Percentiles rank a stretch among this genome's conserved stretches.
phyloP scores from a whole-genome alignment of 192 early-diverging fungal species.

The Gamsiella multidivaricata region DNA sequence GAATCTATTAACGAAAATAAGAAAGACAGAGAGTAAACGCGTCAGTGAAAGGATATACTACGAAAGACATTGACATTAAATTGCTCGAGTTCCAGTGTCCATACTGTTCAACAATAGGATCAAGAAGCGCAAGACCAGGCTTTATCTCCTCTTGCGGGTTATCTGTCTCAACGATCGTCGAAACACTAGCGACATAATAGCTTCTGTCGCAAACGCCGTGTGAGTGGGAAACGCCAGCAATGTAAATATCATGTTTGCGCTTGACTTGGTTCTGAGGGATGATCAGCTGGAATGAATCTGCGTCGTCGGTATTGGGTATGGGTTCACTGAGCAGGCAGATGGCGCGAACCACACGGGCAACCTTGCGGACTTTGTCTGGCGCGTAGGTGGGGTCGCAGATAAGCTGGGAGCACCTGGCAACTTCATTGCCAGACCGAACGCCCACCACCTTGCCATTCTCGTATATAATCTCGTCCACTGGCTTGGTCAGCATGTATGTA shows the following conservation, averaged over 20 bases:
- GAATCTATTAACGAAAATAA: slow-evolving; percentile 61
- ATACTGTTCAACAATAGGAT: slow-evolving; percentile 88
- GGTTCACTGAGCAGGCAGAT: slow-evolving; percentile 95
- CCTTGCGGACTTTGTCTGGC: slow-evolving; percentile 79
- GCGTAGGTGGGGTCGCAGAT: slow-evolving; percentile 99
- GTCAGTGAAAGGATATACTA: too few species aligned
- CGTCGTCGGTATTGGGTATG: slow-evolving; percentile 87
- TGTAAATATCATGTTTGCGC: slow-evolving; percentile 95
- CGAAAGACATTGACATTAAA: too few species aligned
- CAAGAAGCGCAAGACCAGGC: slow-evolving; percentile 89
- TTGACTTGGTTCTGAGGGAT: slow-evolving; percentile 97
- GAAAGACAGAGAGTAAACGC: not conserved
- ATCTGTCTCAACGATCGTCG: slow-evolving; percentile 94
- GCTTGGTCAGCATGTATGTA: slow-evolving; percentile 98
- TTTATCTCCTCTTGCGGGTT: slow-evolving; percentile 93
- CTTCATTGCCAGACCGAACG: slow-evolving; percentile 89
- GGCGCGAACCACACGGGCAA: slow-evolving; percentile 91
- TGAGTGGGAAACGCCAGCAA: slow-evolving; percentile 86
- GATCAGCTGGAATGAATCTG: slow-evolving; percentile 94
- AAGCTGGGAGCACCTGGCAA: slow-evolving; percentile 84
- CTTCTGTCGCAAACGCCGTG: slow-evolving; percentile 94
- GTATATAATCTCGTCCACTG: slow-evolving; percentile 90
- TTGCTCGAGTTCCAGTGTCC: too few species aligned
- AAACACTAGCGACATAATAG: slow-evolving; percentile 95
- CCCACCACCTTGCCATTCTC: slow-evolving; percentile 88